These are phyloP conservation scores for Barnettozyma sucrosica DNA, from an alignment of 805 yeast genomes.

Conservation along the genomic window DNA sequence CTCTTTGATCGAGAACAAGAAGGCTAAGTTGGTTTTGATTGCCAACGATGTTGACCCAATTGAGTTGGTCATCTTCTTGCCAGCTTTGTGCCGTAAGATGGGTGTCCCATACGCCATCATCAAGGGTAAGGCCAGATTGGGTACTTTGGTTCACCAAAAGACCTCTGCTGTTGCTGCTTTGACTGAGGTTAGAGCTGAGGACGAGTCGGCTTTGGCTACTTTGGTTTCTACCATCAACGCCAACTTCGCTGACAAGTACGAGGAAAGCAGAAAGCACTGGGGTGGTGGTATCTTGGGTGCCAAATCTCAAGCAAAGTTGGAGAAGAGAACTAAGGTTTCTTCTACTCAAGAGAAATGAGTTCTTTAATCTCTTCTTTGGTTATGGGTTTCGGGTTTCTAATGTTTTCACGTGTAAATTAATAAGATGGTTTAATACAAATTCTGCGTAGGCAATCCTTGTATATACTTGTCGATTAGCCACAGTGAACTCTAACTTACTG, in stretches of 20 bases:
- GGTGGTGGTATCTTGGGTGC: slow-evolving; percentile 99
- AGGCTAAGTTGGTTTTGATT: slow-evolving; percentile 93
- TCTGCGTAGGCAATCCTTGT: not conserved
- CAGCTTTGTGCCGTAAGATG: slow-evolving; percentile 99
- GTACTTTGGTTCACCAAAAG: slow-evolving; percentile 96
- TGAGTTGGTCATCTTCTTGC: slow-evolving; percentile 94
- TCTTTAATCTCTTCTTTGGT: not conserved
- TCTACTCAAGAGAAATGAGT: slow-evolving; percentile 16
- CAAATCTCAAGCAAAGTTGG: slow-evolving; percentile 83
- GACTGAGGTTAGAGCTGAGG: slow-evolving; percentile 92
- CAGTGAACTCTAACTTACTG: too few species aligned
- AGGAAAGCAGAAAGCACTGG: slow-evolving; percentile 97
- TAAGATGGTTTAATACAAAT: slow-evolving; percentile 1
- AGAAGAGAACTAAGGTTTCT: slow-evolving; percentile 21
- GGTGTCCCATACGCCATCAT: slow-evolving; percentile 98
- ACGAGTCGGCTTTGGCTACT: slow-evolving; percentile 90
- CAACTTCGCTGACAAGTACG: slow-evolving; percentile 91
- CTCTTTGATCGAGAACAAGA: slow-evolving; percentile 96
- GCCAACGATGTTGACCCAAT: slow-evolving; percentile 99
- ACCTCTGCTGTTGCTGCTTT: slow-evolving; percentile 96
- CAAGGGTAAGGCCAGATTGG: slow-evolving; percentile 98
- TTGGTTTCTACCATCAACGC: slow-evolving; percentile 89
- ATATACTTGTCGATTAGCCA: too few species aligned
- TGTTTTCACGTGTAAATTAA: slow-evolving; percentile 10
- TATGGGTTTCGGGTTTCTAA: slow-evolving; percentile 1